Percentiles rank a stretch among this genome's conserved stretches.
Evolutionary conservation across 176 grass and related monocot species (phyloP).

Genomic region (Tillandsia leiboldiana): DNA sequence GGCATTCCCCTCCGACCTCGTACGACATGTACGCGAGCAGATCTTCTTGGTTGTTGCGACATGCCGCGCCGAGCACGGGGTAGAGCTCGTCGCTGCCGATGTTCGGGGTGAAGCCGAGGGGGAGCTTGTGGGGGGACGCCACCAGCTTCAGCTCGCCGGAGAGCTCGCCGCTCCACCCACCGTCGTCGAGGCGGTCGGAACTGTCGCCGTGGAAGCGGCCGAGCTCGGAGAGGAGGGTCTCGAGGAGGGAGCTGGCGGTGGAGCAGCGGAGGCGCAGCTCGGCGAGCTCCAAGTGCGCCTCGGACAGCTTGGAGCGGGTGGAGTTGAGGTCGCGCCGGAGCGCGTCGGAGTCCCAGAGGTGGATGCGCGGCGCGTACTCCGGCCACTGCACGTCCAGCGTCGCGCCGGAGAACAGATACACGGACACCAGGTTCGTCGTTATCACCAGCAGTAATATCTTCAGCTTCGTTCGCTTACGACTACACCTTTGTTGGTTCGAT

Average conservation of each 20-base stretch:
- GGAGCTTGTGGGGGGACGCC: slow-evolving; percentile 36
- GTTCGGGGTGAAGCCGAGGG: slow-evolving; percentile 26
- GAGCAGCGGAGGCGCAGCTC: slow-evolving; percentile 31
- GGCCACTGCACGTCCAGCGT: slow-evolving; percentile 7
- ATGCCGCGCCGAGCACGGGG: slow-evolving; percentile 28
- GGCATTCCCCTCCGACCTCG: slow-evolving; percentile 40
- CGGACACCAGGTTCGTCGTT: slow-evolving; percentile 13
- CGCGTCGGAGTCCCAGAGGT: slow-evolving; percentile 27
- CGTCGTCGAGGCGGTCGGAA: not conserved
- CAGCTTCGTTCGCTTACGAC: slow-evolving; percentile 9
- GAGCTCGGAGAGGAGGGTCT: slow-evolving; percentile 30
- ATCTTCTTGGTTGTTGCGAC: slow-evolving; percentile 26
- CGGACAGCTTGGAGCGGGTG: slow-evolving; percentile 28
- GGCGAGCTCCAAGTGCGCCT: slow-evolving; percentile 16
- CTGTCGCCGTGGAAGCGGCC: not conserved
- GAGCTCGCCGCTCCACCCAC: slow-evolving; percentile 21
- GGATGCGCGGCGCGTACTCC: slow-evolving; percentile 11
- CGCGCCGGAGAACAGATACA: slow-evolving; percentile 17
- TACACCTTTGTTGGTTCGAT: slow-evolving; percentile 11
- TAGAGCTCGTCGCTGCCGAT: slow-evolving; percentile 33
- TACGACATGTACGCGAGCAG: slow-evolving; percentile 38
- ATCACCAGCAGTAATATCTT: slow-evolving; percentile 21
- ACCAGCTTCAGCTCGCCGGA: slow-evolving; percentile 38
- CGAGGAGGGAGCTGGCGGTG: slow-evolving; percentile 42
- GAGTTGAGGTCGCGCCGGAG: slow-evolving; percentile 45